Evolutionary conservation across 1,139 yeast genomes (phyloP), one percentile per base, ranked within the genome.

Genomic region (Blastobotrys apis): DNA sequence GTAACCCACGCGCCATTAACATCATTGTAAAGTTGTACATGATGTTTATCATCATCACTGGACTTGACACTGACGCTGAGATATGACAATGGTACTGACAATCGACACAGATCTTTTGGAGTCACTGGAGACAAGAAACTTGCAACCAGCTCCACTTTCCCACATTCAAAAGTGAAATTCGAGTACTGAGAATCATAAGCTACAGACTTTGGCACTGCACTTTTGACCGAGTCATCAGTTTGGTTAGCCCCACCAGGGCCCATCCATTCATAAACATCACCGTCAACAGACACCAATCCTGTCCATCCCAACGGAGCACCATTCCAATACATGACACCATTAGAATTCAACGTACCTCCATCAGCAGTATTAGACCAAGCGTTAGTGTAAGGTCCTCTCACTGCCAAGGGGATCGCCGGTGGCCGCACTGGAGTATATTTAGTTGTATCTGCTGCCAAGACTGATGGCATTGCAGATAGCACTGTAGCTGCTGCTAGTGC

Each of bases 341-440:
- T 30, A 13, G 16, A 10, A 23, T 37, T 41, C 15, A 42, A 23
- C 17, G 38, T 22, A 8, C 23, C 23, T 6, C 25, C 41, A 13
- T 42, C 20, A 17, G 15, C 35, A 2, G 45, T 29, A 13, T 13
- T 33, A n/a, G 23, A 12, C 41, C 41, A 42, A 13, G 29, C 26
- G 25, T 27, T 33, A 10, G 41, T 33, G 34, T 42, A 42, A 1
- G 37, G 27, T 2, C 32, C 33, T 21, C 41, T 33, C 19, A 42
- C 45, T 4, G 45, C 41, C 30, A 42, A 33, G 13, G 45, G 45
- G 4, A 42, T n/a, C 2, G 45, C 45, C 2, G 45, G 45, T 3
- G 41, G 38, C 4, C 41, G 36, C 13, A 37, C 15, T 20, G 45
- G 45, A 3, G 37, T 10, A 13, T 42, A 42, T 8, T 31, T 16